Conservation (phyloP, 2,329 filamentous ascomycete genomes). For the Corynespora cassiicola region DNA sequence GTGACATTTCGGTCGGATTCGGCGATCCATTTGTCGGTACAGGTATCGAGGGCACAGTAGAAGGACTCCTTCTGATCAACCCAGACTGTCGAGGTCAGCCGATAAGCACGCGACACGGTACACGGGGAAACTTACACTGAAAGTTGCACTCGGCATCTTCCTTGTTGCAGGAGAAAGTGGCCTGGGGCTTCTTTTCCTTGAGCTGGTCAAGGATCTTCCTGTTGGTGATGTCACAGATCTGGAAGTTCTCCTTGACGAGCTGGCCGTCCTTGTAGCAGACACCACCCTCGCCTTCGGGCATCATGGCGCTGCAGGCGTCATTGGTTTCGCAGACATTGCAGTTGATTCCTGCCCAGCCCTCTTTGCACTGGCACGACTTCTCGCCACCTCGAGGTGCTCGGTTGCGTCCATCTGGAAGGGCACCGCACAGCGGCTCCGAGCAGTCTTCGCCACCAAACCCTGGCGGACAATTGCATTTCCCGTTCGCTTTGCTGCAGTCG, state of each 20-base stretch:
- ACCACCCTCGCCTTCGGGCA: slow-evolving; percentile 80
- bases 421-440: slow-evolving; percentile 87
- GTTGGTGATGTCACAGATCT: slow-evolving; percentile 98
- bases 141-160: slow-evolving; percentile 84
- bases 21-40: slow-evolving; percentile 74
- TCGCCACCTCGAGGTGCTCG: slow-evolving; percentile 75
- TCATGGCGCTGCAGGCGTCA: slow-evolving; percentile 84
- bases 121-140: slow-evolving; percentile 71
- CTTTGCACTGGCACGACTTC: slow-evolving; percentile 78
- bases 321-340: slow-evolving; percentile 91
- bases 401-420: slow-evolving; percentile 80
- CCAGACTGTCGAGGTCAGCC: slow-evolving; percentile 72
- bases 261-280: slow-evolving; percentile 92
- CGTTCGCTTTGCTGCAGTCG: slow-evolving; percentile 85
- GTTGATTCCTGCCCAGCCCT: slow-evolving; percentile 96
- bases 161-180: slow-evolving; percentile 89
- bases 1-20: slow-evolving; percentile 78
- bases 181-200: slow-evolving; percentile 84
- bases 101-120: background rate
- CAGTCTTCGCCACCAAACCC: slow-evolving; percentile 97
- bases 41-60: slow-evolving; percentile 88
- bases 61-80: slow-evolving; percentile 94
- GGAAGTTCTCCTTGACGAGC: slow-evolving; percentile 92
- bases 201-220: slow-evolving; percentile 88
- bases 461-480: slow-evolving; percentile 89